Evolutionary conservation across 1,284 basidiomycete genomes (phyloP), one percentile per base, ranked within the genome.

Genomic region (Marasmius oreades): DNA sequence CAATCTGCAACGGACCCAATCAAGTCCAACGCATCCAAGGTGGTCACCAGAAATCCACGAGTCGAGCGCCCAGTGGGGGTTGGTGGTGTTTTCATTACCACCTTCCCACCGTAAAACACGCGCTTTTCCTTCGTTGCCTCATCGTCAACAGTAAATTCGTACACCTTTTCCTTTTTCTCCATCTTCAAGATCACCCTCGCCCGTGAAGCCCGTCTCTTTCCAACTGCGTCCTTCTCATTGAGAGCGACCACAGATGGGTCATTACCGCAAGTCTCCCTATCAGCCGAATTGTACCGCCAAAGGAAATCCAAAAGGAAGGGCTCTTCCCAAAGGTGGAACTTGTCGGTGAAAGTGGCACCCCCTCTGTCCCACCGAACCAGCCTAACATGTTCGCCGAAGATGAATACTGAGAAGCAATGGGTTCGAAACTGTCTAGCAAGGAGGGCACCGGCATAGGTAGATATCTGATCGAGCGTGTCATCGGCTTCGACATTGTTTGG

Each of bases 341-440:
- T 16, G n/a, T 45, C 18, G 10, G 34, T 55, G 12, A 51, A 33
- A 2, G 43, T 22, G 12, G 20, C 34, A 31, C 54, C 54, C 8
- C 36, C 46, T 14, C 54, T 33, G 20, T 48, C 46, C 16, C 22
- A 48, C 11, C 54, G 47, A n/a, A 55, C 5, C 12, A 55, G 26
- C 7, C 47, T 33, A 28, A 23, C 46, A 12, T 34, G 12, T 2
- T 28, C 7, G 16, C 28, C 37, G 14, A 8, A 16, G 23, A 55
- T 43, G n/a, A 23, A 37, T 3, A 55, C 10, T 16, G 14, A 1
- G 46, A 55, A 55, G 34, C 39, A 33, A 20, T 48, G 54, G 4
- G 54, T 55, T 3, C 54, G 54, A 20, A 42, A 48, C 36, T 55
- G 54, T n/a, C 3, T 16, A 7, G 46, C 31, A 23, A 50, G 33